Evolutionary conservation across 768 basidiomycete species (phyloP).

Genomic region (Phanerochaete sordida): DNA sequence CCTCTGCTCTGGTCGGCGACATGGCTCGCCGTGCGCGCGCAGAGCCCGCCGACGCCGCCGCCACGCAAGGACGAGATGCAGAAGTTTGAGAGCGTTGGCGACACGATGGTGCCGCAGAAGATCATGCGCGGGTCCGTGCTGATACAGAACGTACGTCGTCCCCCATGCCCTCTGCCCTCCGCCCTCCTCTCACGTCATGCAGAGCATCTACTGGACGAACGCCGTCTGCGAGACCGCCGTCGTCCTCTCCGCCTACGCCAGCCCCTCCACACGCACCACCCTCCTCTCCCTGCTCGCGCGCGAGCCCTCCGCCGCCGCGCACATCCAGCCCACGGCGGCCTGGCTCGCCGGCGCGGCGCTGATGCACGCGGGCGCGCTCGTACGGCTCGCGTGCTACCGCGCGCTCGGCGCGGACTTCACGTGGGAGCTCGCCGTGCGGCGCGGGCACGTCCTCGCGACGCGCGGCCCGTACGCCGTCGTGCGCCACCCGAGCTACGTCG

Average conservation of each 20-base stretch:
- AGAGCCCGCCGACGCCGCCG: not conserved
- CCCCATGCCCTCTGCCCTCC: not conserved
- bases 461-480: conserved; percentile 27
- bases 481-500: conserved; percentile 25
- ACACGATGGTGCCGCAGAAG: not conserved
- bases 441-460: conserved; percentile 25
- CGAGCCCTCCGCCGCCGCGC: not conserved
- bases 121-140: not conserved
- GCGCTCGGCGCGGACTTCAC: conserved; percentile 26
- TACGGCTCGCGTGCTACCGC: conserved; percentile 19
- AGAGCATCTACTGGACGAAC: not conserved
- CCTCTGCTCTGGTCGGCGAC: not conserved
- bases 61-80: not conserved
- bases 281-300: not conserved
- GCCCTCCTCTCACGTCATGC: not conserved
- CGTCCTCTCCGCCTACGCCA: not conserved
- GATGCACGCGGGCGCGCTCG: not conserved
- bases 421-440: conserved; percentile 23
- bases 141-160: not conserved
- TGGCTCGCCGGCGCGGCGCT: not conserved
- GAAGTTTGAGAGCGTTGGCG: not conserved
- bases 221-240: not conserved
- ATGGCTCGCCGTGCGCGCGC: not conserved
- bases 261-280: too few species aligned
- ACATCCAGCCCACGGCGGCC: not conserved